Base-by-base conservation (phyloP, 176 grass and related monocot species). In the Aegilops bicornis region DNA sequence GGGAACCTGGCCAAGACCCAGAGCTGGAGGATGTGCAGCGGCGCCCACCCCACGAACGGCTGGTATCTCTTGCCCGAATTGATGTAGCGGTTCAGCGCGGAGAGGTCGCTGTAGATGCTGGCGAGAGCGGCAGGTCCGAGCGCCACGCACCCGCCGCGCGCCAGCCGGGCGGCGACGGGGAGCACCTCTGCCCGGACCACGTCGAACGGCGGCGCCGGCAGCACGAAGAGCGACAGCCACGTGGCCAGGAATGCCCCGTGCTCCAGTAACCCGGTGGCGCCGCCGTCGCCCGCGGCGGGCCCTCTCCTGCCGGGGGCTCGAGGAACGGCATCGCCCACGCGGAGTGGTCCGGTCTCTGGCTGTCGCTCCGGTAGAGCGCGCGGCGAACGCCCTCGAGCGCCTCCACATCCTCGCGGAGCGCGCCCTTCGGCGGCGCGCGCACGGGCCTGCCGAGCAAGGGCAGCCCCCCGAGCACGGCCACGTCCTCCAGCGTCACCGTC, bases 1-100 rank as follows among this genome's bases (percentile, higher is more conserved):
- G 90, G 84, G 71, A 98, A 98, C 13, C 87, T 88, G 79, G 95
- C 96, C 91, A 92, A 98, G 25, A 92, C 76, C 96, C 93, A 98
- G 15, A 96, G 71, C 75, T 96, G 91, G 35, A 98, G 68, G 20
- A 95, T 82, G 81, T 96, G 73, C 68, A 98, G 68, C 33, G 96
- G 93, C 13, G 96, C 86, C 84, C 92, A 96, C 40, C 87, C 56
- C 42, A 76, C 73, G 73, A 80, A 80, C 14, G 78, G 23, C 37
- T 80, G 59, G 61, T 45, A 64, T 43, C 59, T 43, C 52, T 43
- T 30, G 14, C 12, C 60, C 78, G 30, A 3, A 45, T 80, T 80
- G 35, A 80, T 65, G 78, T 80, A 80, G 60, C 23, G 78, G n/a
- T 80, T 80, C 59, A 76, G 43, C 73, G 43, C 73, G 15, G 73